Evolutionary conservation across 2,329 filamentous ascomycete genomes (phyloP).

Genomic region (Calonectria naviculata): DNA sequence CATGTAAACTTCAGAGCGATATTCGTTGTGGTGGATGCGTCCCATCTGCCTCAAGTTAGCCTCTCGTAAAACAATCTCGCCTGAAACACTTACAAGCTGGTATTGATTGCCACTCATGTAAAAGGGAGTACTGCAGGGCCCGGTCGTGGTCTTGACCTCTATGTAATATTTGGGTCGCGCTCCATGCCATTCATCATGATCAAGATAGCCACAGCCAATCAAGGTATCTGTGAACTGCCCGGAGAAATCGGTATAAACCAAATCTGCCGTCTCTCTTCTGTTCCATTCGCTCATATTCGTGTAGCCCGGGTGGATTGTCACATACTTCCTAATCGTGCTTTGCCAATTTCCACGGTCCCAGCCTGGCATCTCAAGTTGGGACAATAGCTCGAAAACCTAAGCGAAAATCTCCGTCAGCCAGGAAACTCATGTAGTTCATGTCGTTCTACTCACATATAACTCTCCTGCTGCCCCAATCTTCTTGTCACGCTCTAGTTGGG

Average conservation of each 20-base stretch:
- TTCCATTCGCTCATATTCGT: slow-evolving; percentile 7
- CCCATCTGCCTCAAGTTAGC: slow-evolving; percentile 24
- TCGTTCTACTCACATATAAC: slow-evolving; percentile 31
- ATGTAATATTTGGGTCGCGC: slow-evolving; percentile 54
- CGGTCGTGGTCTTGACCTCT: slow-evolving; percentile 62
- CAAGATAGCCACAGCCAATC: slow-evolving; percentile 22
- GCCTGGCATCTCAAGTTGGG: slow-evolving; percentile 13
- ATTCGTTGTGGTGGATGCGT: slow-evolving; percentile 20
- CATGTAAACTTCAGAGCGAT: slow-evolving; percentile 25
- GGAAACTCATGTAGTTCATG: neutral
- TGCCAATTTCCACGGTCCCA: slow-evolving; percentile 29
- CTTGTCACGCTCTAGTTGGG: slow-evolving; percentile 34
- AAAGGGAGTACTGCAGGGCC: slow-evolving; percentile 50
- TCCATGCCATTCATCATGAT: slow-evolving; percentile 25
- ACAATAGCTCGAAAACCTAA: slow-evolving; percentile 32
- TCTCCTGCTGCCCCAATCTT: slow-evolving; percentile 39
- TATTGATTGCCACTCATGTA: slow-evolving; percentile 59
- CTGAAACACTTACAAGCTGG: slow-evolving; percentile 45
- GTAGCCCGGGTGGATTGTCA: slow-evolving; percentile 23
- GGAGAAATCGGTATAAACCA: slow-evolving; percentile 21
- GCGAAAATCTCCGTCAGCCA: neutral
- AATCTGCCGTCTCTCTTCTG: slow-evolving; percentile 23
- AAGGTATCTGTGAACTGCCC: slow-evolving; percentile 25
- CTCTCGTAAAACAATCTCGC: neutral
- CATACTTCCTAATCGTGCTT: slow-evolving; percentile 25